These are phyloP conservation scores for Trichoderma semiorbis DNA, from an alignment of 2,329 filamentous ascomycete genomes.

Conservation along the genomic window DNA sequence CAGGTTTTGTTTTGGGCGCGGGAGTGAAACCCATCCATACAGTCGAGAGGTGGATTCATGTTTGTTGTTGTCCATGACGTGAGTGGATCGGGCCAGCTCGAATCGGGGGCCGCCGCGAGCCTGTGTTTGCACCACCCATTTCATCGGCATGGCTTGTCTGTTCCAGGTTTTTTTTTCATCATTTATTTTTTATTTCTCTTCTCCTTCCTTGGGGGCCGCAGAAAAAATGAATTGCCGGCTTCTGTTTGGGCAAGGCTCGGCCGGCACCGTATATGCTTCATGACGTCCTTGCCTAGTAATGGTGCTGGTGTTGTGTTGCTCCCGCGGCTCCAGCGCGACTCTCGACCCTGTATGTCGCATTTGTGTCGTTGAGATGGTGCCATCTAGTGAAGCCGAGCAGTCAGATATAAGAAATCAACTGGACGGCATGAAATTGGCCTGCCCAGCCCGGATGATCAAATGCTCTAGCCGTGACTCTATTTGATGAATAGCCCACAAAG, in stretches of 20 bases:
- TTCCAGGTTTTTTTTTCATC: neutral
- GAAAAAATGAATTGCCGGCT: neutral
- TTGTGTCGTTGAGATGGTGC: neutral
- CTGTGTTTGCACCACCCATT: neutral
- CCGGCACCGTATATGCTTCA: slow-evolving; percentile 6
- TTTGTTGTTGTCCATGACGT: slow-evolving; percentile 17
- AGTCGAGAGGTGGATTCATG: neutral
- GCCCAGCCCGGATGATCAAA: neutral
- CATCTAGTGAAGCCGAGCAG: neutral
- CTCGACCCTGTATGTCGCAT: neutral
- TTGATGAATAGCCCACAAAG: neutral
- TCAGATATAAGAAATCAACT: neutral
- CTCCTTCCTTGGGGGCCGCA: neutral
- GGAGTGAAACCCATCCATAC: neutral
- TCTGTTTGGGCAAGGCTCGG: neutral
- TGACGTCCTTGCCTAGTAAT: slow-evolving; percentile 1
- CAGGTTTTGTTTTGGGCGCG: neutral
- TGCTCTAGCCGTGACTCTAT: neutral
- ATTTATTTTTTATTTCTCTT: neutral
- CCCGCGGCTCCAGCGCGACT: neutral
- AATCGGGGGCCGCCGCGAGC: slow-evolving; percentile 9
- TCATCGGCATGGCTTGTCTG: neutral
- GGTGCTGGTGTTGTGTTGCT: neutral
- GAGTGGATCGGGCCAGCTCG: slow-evolving; percentile 10
- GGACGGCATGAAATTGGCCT: neutral